Percentiles rank a stretch among this genome's conserved stretches.
Conservation (phyloP, 1,139 yeast species). For the Candida sojae region DNA sequence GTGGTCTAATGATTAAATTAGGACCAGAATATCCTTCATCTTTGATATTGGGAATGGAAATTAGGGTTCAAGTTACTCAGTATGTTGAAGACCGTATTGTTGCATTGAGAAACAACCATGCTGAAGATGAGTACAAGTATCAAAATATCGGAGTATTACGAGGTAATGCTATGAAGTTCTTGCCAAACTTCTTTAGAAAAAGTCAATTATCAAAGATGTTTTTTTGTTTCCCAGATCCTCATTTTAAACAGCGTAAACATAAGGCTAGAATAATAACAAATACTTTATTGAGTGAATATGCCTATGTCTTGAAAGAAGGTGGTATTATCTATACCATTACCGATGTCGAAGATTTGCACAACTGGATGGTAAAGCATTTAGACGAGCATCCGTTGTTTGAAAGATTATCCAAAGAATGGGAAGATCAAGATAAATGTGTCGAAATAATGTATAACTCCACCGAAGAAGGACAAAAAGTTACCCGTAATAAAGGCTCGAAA, state of each 20-base stretch:
- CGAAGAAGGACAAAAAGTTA: slow-evolving; percentile 97
- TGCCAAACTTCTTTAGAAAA: slow-evolving; percentile 87
- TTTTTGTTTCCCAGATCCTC: slow-evolving; percentile 99
- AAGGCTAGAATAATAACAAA: slow-evolving; percentile 94
- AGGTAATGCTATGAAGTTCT: slow-evolving; percentile 96
- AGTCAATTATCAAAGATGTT: slow-evolving; percentile 86
- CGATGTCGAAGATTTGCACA: slow-evolving; percentile 89
- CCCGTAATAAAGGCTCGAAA: slow-evolving; percentile 83
- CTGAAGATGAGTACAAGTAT: slow-evolving; percentile 38
- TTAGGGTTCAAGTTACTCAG: slow-evolving; percentile 94
- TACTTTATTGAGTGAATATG: slow-evolving; percentile 87
- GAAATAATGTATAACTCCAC: slow-evolving; percentile 85
- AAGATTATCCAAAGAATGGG: slow-evolving; percentile 80
- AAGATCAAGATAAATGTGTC: slow-evolving; percentile 76
- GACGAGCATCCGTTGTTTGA: slow-evolving; percentile 90
- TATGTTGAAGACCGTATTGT: slow-evolving; percentile 94
- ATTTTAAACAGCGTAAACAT: slow-evolving; percentile 94
- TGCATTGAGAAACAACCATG: slow-evolving; percentile 63
- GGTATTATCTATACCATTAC: slow-evolving; percentile 94
- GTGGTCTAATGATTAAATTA: slow-evolving; percentile 82
- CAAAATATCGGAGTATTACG: slow-evolving; percentile 88
- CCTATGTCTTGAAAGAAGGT: slow-evolving; percentile 82
- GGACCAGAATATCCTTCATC: slow-evolving; percentile 76
- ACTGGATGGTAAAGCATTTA: slow-evolving; percentile 95
- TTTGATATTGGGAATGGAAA: slow-evolving; percentile 91